Base-by-base conservation (phyloP, 768 basidiomycete genomes). In the Wakefieldia striispora region DNA sequence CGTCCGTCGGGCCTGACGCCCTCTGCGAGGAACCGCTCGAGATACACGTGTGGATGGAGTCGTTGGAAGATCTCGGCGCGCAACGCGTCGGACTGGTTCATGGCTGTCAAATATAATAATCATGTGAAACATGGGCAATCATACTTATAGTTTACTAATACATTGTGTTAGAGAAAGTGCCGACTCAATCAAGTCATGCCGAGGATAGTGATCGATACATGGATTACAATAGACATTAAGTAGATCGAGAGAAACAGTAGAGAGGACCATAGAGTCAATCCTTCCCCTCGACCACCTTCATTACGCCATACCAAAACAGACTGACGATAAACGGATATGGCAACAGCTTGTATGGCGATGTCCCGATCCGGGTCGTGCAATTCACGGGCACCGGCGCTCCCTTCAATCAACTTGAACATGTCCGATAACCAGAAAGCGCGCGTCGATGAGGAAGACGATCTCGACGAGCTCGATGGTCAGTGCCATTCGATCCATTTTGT, bases 1-100 rank as follows among this genome's bases (percentile, higher is more conserved):
- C 97, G 77, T 11, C 92, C 92, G 64, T 97, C 94, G 0, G 94
- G 91, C 46, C 97, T 70, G 48, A 88, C 75, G 8, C 81, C 74
- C 62, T 95, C 85, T 2, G 78, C 73, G 16, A 97, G 70, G 61
- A 97, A 98, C 7, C 88, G 79, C 57, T 91, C 85, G 40, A 98
- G 82, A 65, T 97, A 98, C 5, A 83, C 79, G 27, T 80, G 80
- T 2, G 97, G 95, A 60, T 97, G 93, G 0, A 99, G 77, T 13
- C 92, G 84, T 59, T 92, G 88, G 70, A 95, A 95, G 27, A 86
- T 82, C 33, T 67, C 65, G 1, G 67, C 51, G 57, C 67, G 67
- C 27, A 63, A 50, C 10, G 57, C 38, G 33, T 69, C 26, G 26
- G 26, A 27, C 67, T n/a, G 58, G 44, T n/a, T 58, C 59, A 62